Conservation (phyloP, 2,329 filamentous ascomycete species). For the Chaetomiaceae sp. region DNA sequence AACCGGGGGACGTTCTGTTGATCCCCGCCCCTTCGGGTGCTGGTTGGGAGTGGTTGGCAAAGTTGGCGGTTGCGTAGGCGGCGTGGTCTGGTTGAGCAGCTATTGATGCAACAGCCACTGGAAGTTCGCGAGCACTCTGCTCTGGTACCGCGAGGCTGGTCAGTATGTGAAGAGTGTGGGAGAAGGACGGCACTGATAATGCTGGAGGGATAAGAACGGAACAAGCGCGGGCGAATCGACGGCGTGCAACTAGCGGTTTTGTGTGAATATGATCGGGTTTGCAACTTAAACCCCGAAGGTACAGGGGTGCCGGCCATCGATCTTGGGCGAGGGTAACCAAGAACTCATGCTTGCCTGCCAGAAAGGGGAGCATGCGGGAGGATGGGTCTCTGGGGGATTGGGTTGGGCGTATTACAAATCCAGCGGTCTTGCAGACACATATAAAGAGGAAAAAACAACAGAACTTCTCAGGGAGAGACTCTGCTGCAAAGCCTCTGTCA, state of each 20-base stretch:
- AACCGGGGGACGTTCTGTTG: slow-evolving; percentile 15
- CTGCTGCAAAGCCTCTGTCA: not conserved
- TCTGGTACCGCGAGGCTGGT: slow-evolving; percentile 14
- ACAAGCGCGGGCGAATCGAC: slow-evolving; percentile 1
- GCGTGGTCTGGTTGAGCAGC: slow-evolving; percentile 12
- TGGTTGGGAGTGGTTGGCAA: slow-evolving; percentile 15
- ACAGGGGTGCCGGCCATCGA: not conserved
- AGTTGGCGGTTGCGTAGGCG: slow-evolving; percentile 11
- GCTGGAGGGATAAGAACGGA: slow-evolving; percentile 2
- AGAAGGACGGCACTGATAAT: not conserved
- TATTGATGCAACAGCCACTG: slow-evolving; percentile 6
- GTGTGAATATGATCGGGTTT: slow-evolving; percentile 1
- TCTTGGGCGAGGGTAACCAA: not conserved
- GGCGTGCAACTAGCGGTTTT: not conserved
- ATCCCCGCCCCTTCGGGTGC: slow-evolving; percentile 5
- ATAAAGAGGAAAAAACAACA: not conserved
- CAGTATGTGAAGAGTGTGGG: slow-evolving; percentile 11
- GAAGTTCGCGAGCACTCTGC: slow-evolving; percentile 15
- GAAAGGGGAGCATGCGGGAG: slow-evolving; percentile 1
- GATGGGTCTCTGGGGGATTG: not conserved
- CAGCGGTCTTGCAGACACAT: not conserved
- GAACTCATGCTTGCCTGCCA: not conserved
- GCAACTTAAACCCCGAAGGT: slow-evolving; percentile 6
- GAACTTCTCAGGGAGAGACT: too few species aligned
- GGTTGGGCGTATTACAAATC: slow-evolving; percentile 19